Base-by-base conservation (phyloP, 768 basidiomycete species). In the Mycena polygramma region DNA sequence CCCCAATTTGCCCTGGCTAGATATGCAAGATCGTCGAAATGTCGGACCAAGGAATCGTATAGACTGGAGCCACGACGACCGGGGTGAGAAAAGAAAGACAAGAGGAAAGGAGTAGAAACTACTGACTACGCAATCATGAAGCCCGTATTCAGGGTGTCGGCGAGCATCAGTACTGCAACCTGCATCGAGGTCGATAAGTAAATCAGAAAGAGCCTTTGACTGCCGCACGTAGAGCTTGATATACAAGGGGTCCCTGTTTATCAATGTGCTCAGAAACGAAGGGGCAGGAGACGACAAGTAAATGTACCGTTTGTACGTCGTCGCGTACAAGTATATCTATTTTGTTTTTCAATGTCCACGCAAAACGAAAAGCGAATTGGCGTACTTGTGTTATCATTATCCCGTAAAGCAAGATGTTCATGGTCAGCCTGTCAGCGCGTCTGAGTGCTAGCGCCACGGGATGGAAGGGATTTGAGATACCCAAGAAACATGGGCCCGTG, bases 101-200 rank as follows among this genome's bases (percentile, higher is more conserved):
- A 14, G 36, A 46, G 15, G 19, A 20, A 46, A 36, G 4, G n/a
- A 39, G 54, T 22, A 19, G 54, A 36, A 53, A 35, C 49, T 30
- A 39, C 54, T 57, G n/a, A 39, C 24, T 65, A 64, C 11, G 57
- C 63, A 36, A 79, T 74, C 52, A 83, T 80, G 63, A 82, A 84
- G 45, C 61, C 76, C 15, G 79, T 79, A 69, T 83, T 84, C 20
- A 83, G 63, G 8, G 83, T 83, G 72, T 85, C 84, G 62, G 81
- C 80, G 7, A 81, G 45, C 63, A 84, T 78, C 11, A 85, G 74
- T 41, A 79, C 68, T 7, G 63, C 60, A 11, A 84, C 80, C 83
- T 84, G 70, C 36, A 39, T 30, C 39, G 45, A 30, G n/a, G 48
- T 61, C 45, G 35, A 43, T 14, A 24, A 37, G 30, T 30, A 45